Base-by-base conservation (phyloP, 2,329 filamentous ascomycete species). In the Arthrobotrys musiformis region DNA sequence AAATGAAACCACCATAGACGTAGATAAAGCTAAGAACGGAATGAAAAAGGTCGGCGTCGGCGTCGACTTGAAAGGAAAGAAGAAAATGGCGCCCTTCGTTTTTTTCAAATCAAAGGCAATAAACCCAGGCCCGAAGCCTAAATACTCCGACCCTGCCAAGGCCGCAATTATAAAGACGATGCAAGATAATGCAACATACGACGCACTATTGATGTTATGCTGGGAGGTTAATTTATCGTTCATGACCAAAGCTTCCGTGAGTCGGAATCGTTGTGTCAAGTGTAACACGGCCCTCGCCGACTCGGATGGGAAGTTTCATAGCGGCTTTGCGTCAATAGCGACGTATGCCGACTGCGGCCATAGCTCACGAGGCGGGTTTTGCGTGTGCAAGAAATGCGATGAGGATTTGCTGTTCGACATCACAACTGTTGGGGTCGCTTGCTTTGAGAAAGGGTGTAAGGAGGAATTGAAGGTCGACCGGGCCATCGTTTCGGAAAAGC, bases 201-300 rank as follows among this genome's bases (percentile, higher is more conserved):
- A 76, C 28, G 11, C 24, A 7, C 30, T 70, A 13, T 76, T 56
- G 64, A 60, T 60, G 17, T 30, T 76, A 52, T 76, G 72, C 58
- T 76, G 56, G 58, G 72, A 76, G 15, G 66, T 76, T 60, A 76
- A 76, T 30, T 30, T 76, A 15, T 69, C 72, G 6, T 76, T 76
- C 30, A 76, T 76, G 72, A 76, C 48, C 1, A 76, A 40, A n/a
- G 17, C 48, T 2, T 33, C 72, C 26, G 72, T 76, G 6, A 42
- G 24, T 11, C 64, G 72, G 11, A 66, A 48, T 28, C 64, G 72
- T 15, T 76, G 72, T 15, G 40, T 76, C 3, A 76, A 76, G 66
- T 76, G 72, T 22, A 76, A 66, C 46, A 35, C 48, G 8, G 22
- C 64, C 19, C 72, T 76, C 15, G 72, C 72, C 19, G 72, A 76